A percentile compares a stretch with the other conserved stretches of the same genome.
phyloP scores from a whole-genome alignment of 2,329 filamentous ascomycete species.

The Calonectria multiphialidica region DNA sequence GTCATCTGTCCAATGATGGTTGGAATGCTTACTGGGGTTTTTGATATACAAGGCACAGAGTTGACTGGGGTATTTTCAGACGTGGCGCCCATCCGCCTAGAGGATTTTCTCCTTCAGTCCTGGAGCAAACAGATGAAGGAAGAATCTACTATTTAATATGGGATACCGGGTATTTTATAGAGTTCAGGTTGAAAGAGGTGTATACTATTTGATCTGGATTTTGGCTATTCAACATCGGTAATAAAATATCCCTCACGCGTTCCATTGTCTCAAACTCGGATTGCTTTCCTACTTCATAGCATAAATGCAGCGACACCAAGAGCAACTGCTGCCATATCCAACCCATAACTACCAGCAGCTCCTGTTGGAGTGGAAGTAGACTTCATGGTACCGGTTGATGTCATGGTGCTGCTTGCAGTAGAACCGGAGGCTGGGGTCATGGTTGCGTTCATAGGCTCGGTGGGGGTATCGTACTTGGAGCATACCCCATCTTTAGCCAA shows the following conservation, averaged over 20 bases:
- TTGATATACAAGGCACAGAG: background rate
- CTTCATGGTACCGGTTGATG: conserved; percentile 13
- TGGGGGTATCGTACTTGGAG: conserved; percentile 52
- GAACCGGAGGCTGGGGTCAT: conserved; percentile 24
- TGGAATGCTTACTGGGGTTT: background rate
- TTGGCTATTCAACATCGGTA: too few relatives aligned
- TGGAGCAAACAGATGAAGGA: too few relatives aligned
- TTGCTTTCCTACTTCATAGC: conserved; percentile 30
- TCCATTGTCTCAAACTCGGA: background rate
- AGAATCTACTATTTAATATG: too few relatives aligned
- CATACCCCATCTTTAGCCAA: conserved; percentile 60
- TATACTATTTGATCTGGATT: too few relatives aligned
- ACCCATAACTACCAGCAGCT: conserved; percentile 41
- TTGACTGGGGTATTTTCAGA: background rate
- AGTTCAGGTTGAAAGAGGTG: too few relatives aligned
- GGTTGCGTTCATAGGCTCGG: conserved; percentile 37
- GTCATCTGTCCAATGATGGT: background rate
- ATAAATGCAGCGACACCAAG: conserved; percentile 45
- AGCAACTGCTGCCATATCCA: conserved; percentile 43
- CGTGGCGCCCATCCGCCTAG: background rate
- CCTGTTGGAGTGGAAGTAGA: conserved; percentile 31
- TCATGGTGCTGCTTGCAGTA: conserved; percentile 23
- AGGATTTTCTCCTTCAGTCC: background rate
- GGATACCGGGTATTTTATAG: too few relatives aligned
- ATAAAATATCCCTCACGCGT: too few relatives aligned